These are phyloP conservation scores for Kwoniella shivajii DNA, from an alignment of 1,284 basidiomycete species.

Conservation along the genomic window DNA sequence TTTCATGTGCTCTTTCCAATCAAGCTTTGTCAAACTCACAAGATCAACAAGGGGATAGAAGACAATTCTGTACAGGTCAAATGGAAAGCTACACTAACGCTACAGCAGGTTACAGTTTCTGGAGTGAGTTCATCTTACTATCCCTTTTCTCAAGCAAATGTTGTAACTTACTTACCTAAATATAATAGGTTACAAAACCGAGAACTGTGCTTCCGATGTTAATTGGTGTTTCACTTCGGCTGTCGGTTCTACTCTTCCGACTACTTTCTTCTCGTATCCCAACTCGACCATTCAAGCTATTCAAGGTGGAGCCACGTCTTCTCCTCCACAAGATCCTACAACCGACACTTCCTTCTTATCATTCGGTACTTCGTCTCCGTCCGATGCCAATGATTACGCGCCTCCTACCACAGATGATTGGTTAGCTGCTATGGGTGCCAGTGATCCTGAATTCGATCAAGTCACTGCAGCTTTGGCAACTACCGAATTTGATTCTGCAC, in stretches of 20 bases:
- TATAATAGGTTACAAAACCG: constrained; percentile 61
- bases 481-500: constrained; percentile 26
- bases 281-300: constrained; percentile 23
- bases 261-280: constrained; percentile 63
- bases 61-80: constrained; percentile 66
- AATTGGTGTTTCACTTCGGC: constrained; percentile 70
- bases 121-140: constrained; percentile 60
- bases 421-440: constrained; percentile 24
- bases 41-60: constrained; percentile 59
- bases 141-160: no score
- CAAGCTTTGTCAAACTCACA: constrained; percentile 60
- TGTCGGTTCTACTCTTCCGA: constrained; percentile 62
- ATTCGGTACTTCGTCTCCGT: constrained; percentile 24
- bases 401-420: constrained; percentile 23
- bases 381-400: constrained; percentile 8
- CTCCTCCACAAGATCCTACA: constrained; percentile 6
- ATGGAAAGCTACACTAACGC: constrained; percentile 63
- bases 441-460: constrained; percentile 15
- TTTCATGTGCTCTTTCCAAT: constrained; percentile 68
- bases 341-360: constrained; percentile 23
- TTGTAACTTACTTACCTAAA: no score
- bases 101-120: constrained; percentile 71
- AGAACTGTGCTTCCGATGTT: constrained; percentile 62
- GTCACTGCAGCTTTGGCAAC: constrained; percentile 29
- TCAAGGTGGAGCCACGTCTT: constrained; percentile 11